Conservation (phyloP, 2,329 filamentous ascomycete species). For the Sporothrix protearum region DNA sequence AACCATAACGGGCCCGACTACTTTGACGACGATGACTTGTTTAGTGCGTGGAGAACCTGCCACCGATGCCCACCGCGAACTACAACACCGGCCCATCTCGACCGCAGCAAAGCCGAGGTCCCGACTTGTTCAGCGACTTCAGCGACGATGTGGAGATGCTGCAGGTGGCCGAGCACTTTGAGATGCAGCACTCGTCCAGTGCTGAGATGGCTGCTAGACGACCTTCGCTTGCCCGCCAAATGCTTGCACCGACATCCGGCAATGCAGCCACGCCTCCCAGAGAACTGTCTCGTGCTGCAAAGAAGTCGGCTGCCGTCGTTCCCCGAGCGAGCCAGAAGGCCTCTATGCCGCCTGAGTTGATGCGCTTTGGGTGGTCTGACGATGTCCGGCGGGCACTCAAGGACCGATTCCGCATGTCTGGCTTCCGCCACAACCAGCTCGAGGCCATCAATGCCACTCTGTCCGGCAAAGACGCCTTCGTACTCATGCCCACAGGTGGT, state of each 20-base stretch:
- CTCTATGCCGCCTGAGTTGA: constrained; percentile 49
- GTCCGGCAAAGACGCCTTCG: constrained; percentile 81
- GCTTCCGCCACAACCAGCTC: constrained; percentile 86
- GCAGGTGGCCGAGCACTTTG: constrained; percentile 50
- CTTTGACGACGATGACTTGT: constrained; percentile 31
- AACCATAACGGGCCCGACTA: constrained; percentile 26
- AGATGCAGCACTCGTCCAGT: constrained; percentile 38
- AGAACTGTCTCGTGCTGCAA: constrained; percentile 36
- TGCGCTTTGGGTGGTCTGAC: constrained; percentile 74
- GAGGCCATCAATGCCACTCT: constrained; percentile 95
- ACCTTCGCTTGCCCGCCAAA: constrained; percentile 35
- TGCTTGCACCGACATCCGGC: constrained; percentile 49
- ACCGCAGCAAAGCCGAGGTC: constrained; percentile 11
- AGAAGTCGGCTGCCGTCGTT: constrained; percentile 31
- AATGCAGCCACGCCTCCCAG: constrained; percentile 40
- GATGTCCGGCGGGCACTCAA: constrained; percentile 80
- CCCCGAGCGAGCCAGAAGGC: constrained; percentile 30
- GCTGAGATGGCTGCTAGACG: constrained; percentile 29
- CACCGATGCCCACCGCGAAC: constrained; percentile 11
- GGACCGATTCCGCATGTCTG: constrained; percentile 76
- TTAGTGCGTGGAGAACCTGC: constrained; percentile 25
- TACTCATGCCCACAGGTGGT: constrained; percentile 96
- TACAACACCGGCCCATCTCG: not conserved
- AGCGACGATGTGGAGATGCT: constrained; percentile 46
- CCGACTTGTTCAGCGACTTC: constrained; percentile 33